phyloP scores from a whole-genome alignment of 371 early-diverging fungal species.

The Apophysomyces variabilis region DNA sequence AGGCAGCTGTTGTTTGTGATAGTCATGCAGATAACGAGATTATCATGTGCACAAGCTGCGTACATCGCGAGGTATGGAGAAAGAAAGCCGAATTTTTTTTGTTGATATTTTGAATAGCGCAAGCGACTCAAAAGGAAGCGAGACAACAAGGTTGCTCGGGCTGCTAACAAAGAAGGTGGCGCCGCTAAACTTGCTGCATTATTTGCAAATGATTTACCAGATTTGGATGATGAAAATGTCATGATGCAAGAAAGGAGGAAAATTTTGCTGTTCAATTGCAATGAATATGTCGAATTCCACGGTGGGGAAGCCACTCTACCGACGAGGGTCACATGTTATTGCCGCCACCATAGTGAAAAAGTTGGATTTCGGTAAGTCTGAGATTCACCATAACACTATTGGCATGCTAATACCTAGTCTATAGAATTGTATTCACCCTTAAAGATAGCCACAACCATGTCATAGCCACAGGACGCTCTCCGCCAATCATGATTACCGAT shows the following conservation, averaged over 20 bases:
- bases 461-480: slow-evolving; percentile 74
- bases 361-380: slow-evolving; percentile 75
- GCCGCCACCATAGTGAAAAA: slow-evolving; percentile 88
- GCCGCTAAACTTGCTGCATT: slow-evolving; percentile 53
- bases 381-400: not conserved
- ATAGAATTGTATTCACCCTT: slow-evolving; percentile 67
- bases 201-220: slow-evolving; percentile 47
- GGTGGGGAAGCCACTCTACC: slow-evolving; percentile 79
- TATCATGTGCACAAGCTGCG: slow-evolving; percentile 75
- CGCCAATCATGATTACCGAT: slow-evolving; percentile 88
- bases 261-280: slow-evolving; percentile 73
- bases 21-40: slow-evolving; percentile 72
- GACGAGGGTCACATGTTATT: slow-evolving; percentile 83
- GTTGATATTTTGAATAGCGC: slow-evolving; percentile 32
- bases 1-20: slow-evolving; percentile 76
- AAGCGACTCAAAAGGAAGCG: slow-evolving; percentile 58
- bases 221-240: slow-evolving; percentile 45
- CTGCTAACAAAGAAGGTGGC: slow-evolving; percentile 54
- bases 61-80: slow-evolving; percentile 66
- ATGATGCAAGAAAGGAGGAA: slow-evolving; percentile 59
- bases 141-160: slow-evolving; percentile 57
- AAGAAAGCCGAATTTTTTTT: not conserved
- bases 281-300: slow-evolving; percentile 72
- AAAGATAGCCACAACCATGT: slow-evolving; percentile 62
- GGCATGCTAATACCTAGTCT: slow-evolving; percentile 10